Conservation (phyloP, 2,329 filamentous ascomycete species). For the Epicoccum nigrum region DNA sequence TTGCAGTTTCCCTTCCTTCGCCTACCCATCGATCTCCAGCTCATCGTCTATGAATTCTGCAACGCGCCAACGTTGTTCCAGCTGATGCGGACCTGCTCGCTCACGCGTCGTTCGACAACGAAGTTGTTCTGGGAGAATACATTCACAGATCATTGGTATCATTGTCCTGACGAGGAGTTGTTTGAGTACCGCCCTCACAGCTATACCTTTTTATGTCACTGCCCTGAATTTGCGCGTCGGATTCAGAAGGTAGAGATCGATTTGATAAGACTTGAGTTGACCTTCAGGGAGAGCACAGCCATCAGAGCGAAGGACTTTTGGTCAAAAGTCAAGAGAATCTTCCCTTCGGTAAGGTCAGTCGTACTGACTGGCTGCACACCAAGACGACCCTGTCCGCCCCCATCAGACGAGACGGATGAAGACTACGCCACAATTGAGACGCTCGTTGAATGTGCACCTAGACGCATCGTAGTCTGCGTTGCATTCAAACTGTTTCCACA, state of each 20-base stretch:
- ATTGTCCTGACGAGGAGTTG: background rate
- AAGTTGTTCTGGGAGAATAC: slow-evolving; percentile 13
- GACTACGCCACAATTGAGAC: background rate
- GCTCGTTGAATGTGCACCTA: background rate
- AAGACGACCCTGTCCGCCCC: background rate
- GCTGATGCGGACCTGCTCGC: slow-evolving; percentile 11
- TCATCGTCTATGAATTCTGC: slow-evolving; percentile 29
- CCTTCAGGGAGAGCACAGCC: background rate
- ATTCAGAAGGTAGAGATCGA: background rate
- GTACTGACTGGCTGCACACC: background rate
- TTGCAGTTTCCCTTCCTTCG: slow-evolving; percentile 23
- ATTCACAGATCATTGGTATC: background rate
- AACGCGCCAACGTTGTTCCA: slow-evolving; percentile 9
- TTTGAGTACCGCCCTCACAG: background rate
- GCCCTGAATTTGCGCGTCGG: background rate
- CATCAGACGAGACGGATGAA: background rate
- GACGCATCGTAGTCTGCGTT: background rate
- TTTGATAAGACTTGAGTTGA: background rate
- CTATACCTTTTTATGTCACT: background rate
- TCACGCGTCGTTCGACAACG: background rate
- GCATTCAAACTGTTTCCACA: background rate
- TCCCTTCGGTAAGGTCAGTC: background rate
- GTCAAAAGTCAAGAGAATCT: background rate
- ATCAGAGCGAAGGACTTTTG: slow-evolving; percentile 1
- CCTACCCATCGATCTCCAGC: slow-evolving; percentile 33